Evolutionary conservation across 2,329 filamentous ascomycete species (phyloP).

Genomic region (Colletotrichum aenigma): DNA sequence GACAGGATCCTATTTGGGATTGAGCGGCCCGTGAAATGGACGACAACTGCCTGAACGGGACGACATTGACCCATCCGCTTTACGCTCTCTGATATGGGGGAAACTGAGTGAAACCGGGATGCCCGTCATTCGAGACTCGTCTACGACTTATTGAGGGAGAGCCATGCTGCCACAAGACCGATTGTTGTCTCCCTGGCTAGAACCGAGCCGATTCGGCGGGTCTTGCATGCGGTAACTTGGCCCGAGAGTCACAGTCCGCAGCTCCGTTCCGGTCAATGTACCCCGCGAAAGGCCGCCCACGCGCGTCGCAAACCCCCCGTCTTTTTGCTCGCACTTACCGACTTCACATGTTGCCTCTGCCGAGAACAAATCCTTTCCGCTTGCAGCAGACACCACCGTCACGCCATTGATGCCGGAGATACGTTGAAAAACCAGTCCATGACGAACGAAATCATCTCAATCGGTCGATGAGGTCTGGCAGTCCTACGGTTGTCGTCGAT

Average conservation of each 20-base stretch:
- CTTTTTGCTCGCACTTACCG: neutral
- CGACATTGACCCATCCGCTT: neutral
- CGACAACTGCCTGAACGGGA: neutral
- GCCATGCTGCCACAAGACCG: neutral
- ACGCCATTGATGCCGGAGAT: neutral
- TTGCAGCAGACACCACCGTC: neutral
- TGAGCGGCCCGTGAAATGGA: slow-evolving; percentile 6
- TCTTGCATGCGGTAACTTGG: slow-evolving; percentile 11
- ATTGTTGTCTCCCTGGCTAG: neutral
- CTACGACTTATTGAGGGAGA: neutral
- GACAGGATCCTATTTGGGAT: slow-evolving; percentile 5
- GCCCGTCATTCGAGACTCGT: neutral
- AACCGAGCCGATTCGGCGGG: slow-evolving; percentile 2
- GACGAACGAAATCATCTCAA: neutral
- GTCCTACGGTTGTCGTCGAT: neutral
- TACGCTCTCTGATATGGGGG: neutral
- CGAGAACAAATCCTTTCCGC: neutral
- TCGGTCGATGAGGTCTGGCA: neutral
- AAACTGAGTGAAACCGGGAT: neutral
- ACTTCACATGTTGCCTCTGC: neutral
- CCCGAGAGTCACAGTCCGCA: slow-evolving; percentile 13
- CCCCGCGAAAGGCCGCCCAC: neutral
- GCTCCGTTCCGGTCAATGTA: slow-evolving; percentile 2
- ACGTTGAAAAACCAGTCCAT: neutral
- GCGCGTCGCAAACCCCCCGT: neutral